These are phyloP conservation scores for Luvunga scandens DNA, from an alignment of 345 rosid genomes.

Conservation along the genomic window DNA sequence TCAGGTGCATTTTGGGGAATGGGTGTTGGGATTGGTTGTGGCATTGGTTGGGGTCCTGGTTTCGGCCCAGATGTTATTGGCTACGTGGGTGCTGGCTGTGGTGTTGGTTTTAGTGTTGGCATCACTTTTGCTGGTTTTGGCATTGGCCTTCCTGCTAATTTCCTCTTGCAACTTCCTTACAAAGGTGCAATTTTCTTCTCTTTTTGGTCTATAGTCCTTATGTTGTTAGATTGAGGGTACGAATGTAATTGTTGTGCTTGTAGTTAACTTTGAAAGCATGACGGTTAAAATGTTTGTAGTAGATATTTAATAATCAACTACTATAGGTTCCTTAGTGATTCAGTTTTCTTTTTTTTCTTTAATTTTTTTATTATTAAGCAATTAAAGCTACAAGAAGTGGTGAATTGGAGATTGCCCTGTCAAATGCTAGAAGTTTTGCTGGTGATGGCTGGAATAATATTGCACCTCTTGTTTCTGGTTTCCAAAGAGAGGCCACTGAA, in stretches of 20 bases:
- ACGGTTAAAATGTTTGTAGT: no score
- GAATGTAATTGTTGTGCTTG: no score
- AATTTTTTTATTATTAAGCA: conserved; percentile 20
- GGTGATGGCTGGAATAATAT: conserved; percentile 40
- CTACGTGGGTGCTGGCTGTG: conserved; percentile 90
- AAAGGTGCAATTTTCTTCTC: conserved; percentile 36
- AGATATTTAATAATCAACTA: not conserved
- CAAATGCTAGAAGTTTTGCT: conserved; percentile 20
- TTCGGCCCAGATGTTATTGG: conserved; percentile 93
- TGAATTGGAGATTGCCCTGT: conserved; percentile 35
- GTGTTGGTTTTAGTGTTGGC: conserved; percentile 87
- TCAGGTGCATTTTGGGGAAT: conserved; percentile 92
- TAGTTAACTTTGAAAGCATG: no score
- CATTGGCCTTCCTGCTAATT: conserved; percentile 82
- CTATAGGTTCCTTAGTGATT: not conserved
- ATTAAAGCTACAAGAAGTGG: conserved; percentile 41
- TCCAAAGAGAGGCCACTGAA: conserved; percentile 51
- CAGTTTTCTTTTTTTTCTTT: no score
- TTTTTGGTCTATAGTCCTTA: no score
- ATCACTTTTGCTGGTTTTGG: conserved; percentile 81
- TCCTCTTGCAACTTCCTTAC: conserved; percentile 52
- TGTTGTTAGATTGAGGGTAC: no score
- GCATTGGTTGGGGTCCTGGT: conserved; percentile 98
- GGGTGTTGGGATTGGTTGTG: conserved; percentile 92
- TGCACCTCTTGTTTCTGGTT: conserved; percentile 34